These are phyloP conservation scores for Vitis hybrid DNA, from an alignment of 177 flowering plant genomes.

Conservation along the genomic window DNA sequence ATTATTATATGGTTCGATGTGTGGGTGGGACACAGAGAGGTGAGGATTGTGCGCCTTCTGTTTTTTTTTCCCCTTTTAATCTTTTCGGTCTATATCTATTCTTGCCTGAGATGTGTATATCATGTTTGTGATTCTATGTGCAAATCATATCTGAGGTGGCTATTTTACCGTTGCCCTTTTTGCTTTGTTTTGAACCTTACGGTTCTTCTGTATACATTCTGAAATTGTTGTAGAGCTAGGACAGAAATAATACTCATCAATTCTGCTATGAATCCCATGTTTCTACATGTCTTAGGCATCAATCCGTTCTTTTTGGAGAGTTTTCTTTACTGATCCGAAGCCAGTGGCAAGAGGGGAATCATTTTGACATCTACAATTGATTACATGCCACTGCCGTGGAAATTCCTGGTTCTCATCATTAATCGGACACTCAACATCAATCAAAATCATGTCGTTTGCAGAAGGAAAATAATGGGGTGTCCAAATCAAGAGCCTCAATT, in stretches of 20 bases:
- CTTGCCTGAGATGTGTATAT: constrained; percentile 40
- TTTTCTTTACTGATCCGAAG: too few species aligned
- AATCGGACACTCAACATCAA: too few species aligned
- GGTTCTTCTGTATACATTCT: constrained; percentile 10
- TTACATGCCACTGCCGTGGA: too few species aligned
- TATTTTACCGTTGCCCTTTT: constrained; percentile 23
- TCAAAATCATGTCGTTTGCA: too few species aligned
- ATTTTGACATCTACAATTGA: too few species aligned
- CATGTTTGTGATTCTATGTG: constrained; percentile 6
- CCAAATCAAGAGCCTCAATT: too few species aligned
- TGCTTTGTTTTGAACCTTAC: constrained; percentile 9
- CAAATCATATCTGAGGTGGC: constrained; percentile 22
- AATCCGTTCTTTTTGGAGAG: too few species aligned
- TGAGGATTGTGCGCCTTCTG: constrained; percentile 7
- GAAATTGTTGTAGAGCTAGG: constrained; percentile 1
- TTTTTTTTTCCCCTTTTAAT: background rate
- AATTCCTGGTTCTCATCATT: too few species aligned
- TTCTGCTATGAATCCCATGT: background rate
- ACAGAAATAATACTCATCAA: background rate
- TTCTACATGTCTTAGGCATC: too few species aligned
- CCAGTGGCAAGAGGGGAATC: too few species aligned
- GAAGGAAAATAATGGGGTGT: too few species aligned
- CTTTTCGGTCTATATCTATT: constrained; percentile 4
- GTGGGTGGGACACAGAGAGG: background rate
- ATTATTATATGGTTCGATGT: background rate